A percentile compares a stretch with the other conserved stretches of the same genome.
phyloP scores from a whole-genome alignment of 139 green algal species.

The Chlamydomonas schloesseri region DNA sequence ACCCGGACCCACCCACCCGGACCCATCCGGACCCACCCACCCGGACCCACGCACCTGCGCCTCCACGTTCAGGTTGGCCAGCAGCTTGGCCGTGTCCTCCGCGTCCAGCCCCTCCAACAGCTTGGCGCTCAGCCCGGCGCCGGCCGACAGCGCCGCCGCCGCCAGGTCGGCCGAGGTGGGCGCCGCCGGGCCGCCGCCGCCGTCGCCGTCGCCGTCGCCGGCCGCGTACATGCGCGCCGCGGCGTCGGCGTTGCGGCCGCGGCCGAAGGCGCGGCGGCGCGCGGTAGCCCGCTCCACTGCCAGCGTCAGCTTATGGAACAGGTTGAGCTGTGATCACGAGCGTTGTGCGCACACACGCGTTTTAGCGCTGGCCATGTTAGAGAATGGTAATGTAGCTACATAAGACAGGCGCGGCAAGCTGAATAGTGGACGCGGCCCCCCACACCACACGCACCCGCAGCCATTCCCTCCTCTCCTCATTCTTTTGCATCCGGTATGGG shows the following conservation, averaged over 20 bases:
- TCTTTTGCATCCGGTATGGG: too few relatives aligned
- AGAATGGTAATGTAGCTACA: too few relatives aligned
- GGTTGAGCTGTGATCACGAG: neutral
- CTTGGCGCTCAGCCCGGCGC: neutral
- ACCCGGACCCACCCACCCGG: too few relatives aligned
- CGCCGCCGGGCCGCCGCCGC: neutral
- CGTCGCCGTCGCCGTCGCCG: neutral
- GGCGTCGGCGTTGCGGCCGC: neutral
- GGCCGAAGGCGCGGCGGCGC: slow-evolving; percentile 4
- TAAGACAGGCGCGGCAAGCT: too few relatives aligned
- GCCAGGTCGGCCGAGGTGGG: slow-evolving; percentile 15
- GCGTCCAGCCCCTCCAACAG: slow-evolving; percentile 33
- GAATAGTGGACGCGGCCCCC: too few relatives aligned
- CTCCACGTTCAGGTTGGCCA: slow-evolving; percentile 17
- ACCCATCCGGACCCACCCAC: too few relatives aligned
- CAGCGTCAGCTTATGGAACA: slow-evolving; percentile 35
- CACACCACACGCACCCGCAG: too few relatives aligned
- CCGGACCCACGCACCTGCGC: slow-evolving; percentile 35
- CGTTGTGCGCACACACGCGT: too few relatives aligned
- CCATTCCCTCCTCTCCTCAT: too few relatives aligned
- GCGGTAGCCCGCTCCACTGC: slow-evolving; percentile 20
- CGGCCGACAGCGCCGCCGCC: slow-evolving; percentile 43
- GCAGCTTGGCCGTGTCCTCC: neutral
- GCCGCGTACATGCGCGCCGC: neutral
- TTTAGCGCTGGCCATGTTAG: too few relatives aligned